Base-by-base conservation (phyloP, 345 rosid genomes). In the Erodium maritimum region DNA sequence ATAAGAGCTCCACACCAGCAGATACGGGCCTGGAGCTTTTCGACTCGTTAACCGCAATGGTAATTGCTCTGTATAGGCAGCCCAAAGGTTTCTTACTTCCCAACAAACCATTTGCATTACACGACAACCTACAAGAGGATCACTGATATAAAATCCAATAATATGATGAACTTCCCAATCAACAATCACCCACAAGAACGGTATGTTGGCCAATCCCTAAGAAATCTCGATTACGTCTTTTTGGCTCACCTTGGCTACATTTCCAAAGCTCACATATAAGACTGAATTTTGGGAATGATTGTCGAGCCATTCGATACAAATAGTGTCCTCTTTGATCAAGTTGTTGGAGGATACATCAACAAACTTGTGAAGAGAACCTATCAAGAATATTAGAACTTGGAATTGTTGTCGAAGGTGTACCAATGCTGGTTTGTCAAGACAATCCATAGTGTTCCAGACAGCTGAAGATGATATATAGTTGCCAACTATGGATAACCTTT, bases 161-260 rank as follows among this genome's bases (percentile, higher is more conserved):
- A n/a, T n/a, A n/a, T n/a, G n/a, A n/a, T n/a, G n/a, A n/a, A n/a
- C n/a, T n/a, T n/a, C n/a, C n/a, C n/a, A n/a, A n/a, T n/a, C n/a
- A n/a, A n/a, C n/a, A 25, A 71, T 29, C 61, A 71, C 73, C 69
- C 76, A 71, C 71, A 65, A 50, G 62, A 68, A 75, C 4, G 76
- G 69, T 23, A 69, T 71, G 24, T 52, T 45, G 18, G 71, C 69
- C 22, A 71, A 29, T 18, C 71, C 79, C 71, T 52, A 48, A 3
- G 73, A 71, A 14, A 20, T 66, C 55, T 71, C 74, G 2, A 29
- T 54, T 1, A 69, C 58, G 23, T 69, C 62, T 19, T 54, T 61
- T 56, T 71, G 72, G 11, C 63, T 48, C 16, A 75, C 19, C 25
- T 25, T 42, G 12, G 59, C 76, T 14, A 71, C 5, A 65, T 74